Evolutionary conservation across 2,329 filamentous ascomycete genomes (phyloP).

Genomic region (Acephala macrosclerotiorum): DNA sequence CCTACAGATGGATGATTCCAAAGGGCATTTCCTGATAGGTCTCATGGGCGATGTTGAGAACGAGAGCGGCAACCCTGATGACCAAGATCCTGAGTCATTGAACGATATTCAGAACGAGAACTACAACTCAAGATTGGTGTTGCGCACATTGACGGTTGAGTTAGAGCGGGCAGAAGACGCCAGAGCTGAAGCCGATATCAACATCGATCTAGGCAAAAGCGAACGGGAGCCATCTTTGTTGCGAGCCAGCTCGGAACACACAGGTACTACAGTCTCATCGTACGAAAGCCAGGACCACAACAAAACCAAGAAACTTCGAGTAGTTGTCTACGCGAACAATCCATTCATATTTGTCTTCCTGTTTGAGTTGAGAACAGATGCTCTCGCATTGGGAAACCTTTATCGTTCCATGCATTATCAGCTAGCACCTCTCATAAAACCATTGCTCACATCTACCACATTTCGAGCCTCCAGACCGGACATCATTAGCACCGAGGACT

Average conservation of each 20-base stretch:
- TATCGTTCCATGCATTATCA: slow-evolving; percentile 69
- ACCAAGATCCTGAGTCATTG: slow-evolving; percentile 16
- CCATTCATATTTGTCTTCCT: slow-evolving; percentile 83
- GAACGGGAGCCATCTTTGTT: slow-evolving; percentile 25
- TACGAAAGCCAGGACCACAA: slow-evolving; percentile 59
- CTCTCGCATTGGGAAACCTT: slow-evolving; percentile 60
- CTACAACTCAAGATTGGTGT: slow-evolving; percentile 61
- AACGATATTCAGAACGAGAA: slow-evolving; percentile 19
- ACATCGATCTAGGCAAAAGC: slow-evolving; percentile 51
- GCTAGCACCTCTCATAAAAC: slow-evolving; percentile 63
- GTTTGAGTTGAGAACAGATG: slow-evolving; percentile 68
- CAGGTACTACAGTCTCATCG: slow-evolving; percentile 32
- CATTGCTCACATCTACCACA: slow-evolving; percentile 61
- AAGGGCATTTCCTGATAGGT: slow-evolving; percentile 71
- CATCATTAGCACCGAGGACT: slow-evolving; percentile 27
- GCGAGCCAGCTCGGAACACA: slow-evolving; percentile 35
- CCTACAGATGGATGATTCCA: slow-evolving; percentile 28
- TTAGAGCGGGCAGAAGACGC: slow-evolving; percentile 54
- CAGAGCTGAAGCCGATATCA: slow-evolving; percentile 53
- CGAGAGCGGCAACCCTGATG: slow-evolving; percentile 32
- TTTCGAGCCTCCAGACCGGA: slow-evolving; percentile 62
- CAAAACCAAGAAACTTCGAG: slow-evolving; percentile 65
- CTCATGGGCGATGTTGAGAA: slow-evolving; percentile 70
- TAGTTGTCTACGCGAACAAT: slow-evolving; percentile 75
- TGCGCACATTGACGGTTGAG: slow-evolving; percentile 74